phyloP scores from a whole-genome alignment of 768 basidiomycete species.

The Lactifluus echinatus region DNA sequence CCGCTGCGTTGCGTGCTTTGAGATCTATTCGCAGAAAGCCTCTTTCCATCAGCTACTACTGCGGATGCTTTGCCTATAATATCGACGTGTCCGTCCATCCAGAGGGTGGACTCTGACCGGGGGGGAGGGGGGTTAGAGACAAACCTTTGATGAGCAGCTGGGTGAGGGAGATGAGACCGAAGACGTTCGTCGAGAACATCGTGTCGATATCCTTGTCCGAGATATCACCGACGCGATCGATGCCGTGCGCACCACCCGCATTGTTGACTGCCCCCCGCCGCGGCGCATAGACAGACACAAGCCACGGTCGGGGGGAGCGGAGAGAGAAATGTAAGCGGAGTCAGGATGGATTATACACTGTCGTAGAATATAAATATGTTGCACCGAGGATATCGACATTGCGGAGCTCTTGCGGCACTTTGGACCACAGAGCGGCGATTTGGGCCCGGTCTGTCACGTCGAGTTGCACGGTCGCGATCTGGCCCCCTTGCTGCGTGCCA shows the following conservation, averaged over 20 bases:
- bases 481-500: slow-evolving; percentile 67
- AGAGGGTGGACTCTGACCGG: too few relatives aligned
- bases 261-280: slow-evolving; percentile 47
- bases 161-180: slow-evolving; percentile 77
- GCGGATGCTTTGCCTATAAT: too few relatives aligned
- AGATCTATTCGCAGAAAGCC: slow-evolving; percentile 25
- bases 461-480: slow-evolving; percentile 59
- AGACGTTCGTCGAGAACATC: slow-evolving; percentile 47
- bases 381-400: slow-evolving; percentile 78
- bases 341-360: too few relatives aligned
- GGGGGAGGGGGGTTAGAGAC: not conserved
- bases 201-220: slow-evolving; percentile 68
- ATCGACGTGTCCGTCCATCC: not conserved
- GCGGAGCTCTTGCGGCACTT: slow-evolving; percentile 60
- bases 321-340: not conserved
- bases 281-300: too few relatives aligned
- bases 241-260: slow-evolving; percentile 86
- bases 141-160: slow-evolving; percentile 43
- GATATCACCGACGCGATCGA: slow-evolving; percentile 80
- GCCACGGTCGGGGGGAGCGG: too few relatives aligned
- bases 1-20: slow-evolving; percentile 40
- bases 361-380: slow-evolving; percentile 21
- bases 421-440: slow-evolving; percentile 59
- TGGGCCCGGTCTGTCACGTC: slow-evolving; percentile 76
- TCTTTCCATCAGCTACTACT: too few relatives aligned